Evolutionary conservation across 2,329 filamentous ascomycete genomes (phyloP).

Genomic region (Nannizzia gypsea): DNA sequence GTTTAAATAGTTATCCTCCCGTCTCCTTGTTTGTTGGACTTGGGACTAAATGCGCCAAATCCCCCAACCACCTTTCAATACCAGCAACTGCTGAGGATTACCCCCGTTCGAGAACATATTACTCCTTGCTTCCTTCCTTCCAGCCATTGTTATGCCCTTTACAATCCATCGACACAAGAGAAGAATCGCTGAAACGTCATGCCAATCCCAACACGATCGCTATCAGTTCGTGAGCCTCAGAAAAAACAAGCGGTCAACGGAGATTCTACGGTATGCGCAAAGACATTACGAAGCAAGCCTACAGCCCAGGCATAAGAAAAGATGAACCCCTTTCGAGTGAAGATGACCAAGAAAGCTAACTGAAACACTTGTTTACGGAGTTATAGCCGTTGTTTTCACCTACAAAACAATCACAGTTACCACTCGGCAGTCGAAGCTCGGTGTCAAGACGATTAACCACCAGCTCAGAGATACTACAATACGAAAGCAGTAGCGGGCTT

Average conservation of each 20-base stretch:
- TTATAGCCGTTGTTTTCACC: neutral
- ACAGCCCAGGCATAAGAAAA: neutral
- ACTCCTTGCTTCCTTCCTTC: neutral
- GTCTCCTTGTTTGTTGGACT: neutral
- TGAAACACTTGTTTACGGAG: neutral
- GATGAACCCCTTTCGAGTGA: neutral
- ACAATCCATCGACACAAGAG: neutral
- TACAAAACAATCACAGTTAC: neutral
- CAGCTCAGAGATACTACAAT: neutral
- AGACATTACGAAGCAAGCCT: neutral
- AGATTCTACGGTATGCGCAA: neutral
- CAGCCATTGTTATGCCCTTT: neutral
- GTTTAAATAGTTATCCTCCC: neutral
- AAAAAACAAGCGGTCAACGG: slow-evolving; percentile 1
- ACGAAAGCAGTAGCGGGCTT: neutral
- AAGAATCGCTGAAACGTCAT: slow-evolving; percentile 15
- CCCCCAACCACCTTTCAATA: neutral
- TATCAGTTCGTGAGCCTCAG: slow-evolving; percentile 25
- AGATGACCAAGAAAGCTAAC: neutral
- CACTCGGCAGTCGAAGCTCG: neutral
- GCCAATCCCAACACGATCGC: slow-evolving; percentile 31
- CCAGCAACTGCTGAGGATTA: neutral
- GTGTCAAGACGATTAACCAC: neutral
- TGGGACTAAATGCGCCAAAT: neutral
- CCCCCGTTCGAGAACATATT: neutral